phyloP scores from a whole-genome alignment of 2,329 filamentous ascomycete species.

The Epichloe glyceriae region DNA sequence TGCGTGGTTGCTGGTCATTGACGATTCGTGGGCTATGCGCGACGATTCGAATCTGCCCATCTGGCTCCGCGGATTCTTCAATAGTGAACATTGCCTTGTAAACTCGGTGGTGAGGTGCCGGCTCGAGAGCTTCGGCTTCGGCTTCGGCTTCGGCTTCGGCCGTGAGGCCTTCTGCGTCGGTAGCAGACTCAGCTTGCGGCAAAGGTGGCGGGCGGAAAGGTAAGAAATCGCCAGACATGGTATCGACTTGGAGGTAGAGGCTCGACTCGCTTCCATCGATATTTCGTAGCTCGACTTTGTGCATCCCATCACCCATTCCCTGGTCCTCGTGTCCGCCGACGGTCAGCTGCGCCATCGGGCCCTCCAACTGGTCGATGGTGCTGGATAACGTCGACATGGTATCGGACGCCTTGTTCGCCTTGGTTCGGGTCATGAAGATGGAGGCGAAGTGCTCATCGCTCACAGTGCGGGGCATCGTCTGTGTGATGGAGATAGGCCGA shows the following conservation, averaged over 20 bases:
- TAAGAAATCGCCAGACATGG: conserved; percentile 56
- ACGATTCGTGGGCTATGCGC: conserved; percentile 48
- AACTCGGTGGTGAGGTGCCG: conserved; percentile 35
- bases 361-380: conserved; percentile 46
- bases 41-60: conserved; percentile 46
- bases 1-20: conserved; percentile 33
- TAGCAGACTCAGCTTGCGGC: conserved; percentile 46
- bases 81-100: conserved; percentile 56
- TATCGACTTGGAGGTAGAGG: conserved; percentile 53
- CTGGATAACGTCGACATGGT: conserved; percentile 55
- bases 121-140: conserved; percentile 20
- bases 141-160: conserved; percentile 18
- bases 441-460: conserved; percentile 66
- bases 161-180: conserved; percentile 23
- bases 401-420: conserved; percentile 38
- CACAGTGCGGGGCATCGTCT: conserved; percentile 61
- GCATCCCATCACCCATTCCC: conserved; percentile 30
- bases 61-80: conserved; percentile 48
- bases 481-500: conserved; percentile 80
- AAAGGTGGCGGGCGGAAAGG: conserved; percentile 80
- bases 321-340: conserved; percentile 30
- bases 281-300: conserved; percentile 39
- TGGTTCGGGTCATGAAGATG: conserved; percentile 56
- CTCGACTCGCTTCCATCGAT: conserved; percentile 44
- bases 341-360: conserved; percentile 41